phyloP scores from a whole-genome alignment of 352 stramenopile species.

The Phytophthora ramorum region DNA sequence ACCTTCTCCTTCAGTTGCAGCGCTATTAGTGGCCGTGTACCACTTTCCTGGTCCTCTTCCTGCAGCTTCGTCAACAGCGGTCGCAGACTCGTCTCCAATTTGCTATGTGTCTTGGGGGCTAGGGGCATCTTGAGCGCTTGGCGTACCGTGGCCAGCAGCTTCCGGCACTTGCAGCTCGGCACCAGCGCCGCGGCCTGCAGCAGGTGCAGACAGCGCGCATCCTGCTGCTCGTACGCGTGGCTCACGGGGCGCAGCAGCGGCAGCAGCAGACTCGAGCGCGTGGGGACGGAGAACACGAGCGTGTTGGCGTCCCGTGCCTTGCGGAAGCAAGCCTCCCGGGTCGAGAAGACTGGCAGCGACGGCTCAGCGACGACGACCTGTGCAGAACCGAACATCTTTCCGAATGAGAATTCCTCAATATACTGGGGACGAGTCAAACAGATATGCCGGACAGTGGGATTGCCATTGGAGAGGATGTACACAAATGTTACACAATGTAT shows the following conservation, averaged over 20 bases:
- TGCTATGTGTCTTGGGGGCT: slow-evolving; percentile 36
- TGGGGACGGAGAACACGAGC: slow-evolving; percentile 57
- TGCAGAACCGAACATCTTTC: too few relatives aligned
- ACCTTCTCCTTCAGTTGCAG: slow-evolving; percentile 77
- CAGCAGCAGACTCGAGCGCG: slow-evolving; percentile 64
- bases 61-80: slow-evolving; percentile 30
- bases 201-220: slow-evolving; percentile 74
- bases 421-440: too few relatives aligned
- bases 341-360: slow-evolving; percentile 59
- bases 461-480: too few relatives aligned
- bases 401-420: too few relatives aligned
- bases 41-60: slow-evolving; percentile 9
- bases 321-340: slow-evolving; percentile 50
- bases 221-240: slow-evolving; percentile 68
- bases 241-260: slow-evolving; percentile 48
- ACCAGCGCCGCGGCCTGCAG: slow-evolving; percentile 68
- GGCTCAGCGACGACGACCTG: too few relatives aligned
- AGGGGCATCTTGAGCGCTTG: slow-evolving; percentile 62
- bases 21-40: neutral
- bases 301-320: slow-evolving; percentile 69
- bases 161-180: slow-evolving; percentile 66
- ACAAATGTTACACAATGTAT: too few relatives aligned
- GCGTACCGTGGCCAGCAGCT: slow-evolving; percentile 50
- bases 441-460: too few relatives aligned
- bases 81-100: slow-evolving; percentile 41